Evolutionary conservation across 306 rosid species (phyloP), one percentile per base, ranked within the genome.

Genomic region (Astragalus glycyphyllos): DNA sequence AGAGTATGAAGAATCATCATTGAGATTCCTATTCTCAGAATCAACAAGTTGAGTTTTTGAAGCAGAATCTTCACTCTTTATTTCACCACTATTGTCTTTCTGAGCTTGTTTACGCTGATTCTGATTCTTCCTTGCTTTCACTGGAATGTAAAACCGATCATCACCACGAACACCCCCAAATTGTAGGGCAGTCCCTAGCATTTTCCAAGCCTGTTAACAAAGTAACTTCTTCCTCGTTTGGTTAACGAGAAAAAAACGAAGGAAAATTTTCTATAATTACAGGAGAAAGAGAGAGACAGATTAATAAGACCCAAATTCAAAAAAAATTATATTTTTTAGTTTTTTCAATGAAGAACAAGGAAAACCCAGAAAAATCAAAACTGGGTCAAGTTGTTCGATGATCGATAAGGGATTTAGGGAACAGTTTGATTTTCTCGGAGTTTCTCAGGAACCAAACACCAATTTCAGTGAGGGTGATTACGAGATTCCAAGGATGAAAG

Each of bases 111-210:
- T 88, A 15, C 84, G 85, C 73, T 77, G 90, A 77, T 83, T 86
- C 71, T 66, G 74, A 60, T 57, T 86, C 83, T 81, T 88, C 65
- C 89, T 77, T 44, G 88, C 84, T 77, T 82, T 92, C 65, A 81
- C 89, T 1, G 98, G 96, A 76, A 82, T 72, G 71, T 82, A 82
- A 80, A 82, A 86, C 77, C 84, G 82, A 79, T 84, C 91, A 13
- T 88, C 92, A 12, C 88, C 86, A 2, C 87, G 78, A 73, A 75
- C 73, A 73, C 74, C 72, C 47, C 90, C 88, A 68, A 77, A 81
- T 72, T 85, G 96, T 53, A 77, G 45, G 6, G 87, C 66, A 58
- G 86, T 79, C 15, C 96, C 96, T 53, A 85, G 48, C 98, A 92
- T 92, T 82, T 78, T 80, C 56, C 74, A 16, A 66, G n/a, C 75